Percentiles rank a stretch among this genome's conserved stretches.
These are phyloP conservation scores for Monilinia vaccinii-corymbosi DNA, from an alignment of 2,329 filamentous ascomycete genomes.

Conservation along the genomic window DNA sequence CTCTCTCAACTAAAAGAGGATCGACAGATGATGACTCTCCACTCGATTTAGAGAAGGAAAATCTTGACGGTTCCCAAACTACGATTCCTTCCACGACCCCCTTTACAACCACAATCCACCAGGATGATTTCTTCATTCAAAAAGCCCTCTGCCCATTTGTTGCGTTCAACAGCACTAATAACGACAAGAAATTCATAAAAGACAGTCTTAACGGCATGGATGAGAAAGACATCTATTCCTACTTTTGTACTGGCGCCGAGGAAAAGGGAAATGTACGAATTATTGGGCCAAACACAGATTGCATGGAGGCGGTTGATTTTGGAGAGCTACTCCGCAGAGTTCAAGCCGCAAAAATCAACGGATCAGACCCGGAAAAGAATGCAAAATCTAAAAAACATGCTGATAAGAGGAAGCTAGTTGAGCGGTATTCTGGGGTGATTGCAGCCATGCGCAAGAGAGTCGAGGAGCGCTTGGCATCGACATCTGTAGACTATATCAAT, in stretches of 20 bases:
- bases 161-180: neutral
- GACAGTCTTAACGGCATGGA: neutral
- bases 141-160: constrained; percentile 11
- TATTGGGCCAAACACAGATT: constrained; percentile 15
- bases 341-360: neutral
- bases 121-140: constrained; percentile 20
- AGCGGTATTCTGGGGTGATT: constrained; percentile 2
- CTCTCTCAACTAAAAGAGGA: neutral
- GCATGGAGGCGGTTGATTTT: constrained; percentile 17
- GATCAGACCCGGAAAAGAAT: neutral
- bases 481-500: neutral
- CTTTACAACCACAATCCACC: constrained; percentile 11
- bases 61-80: neutral
- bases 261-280: neutral
- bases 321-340: constrained; percentile 1
- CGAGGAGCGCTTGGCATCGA: too few relatives aligned
- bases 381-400: neutral
- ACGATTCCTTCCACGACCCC: neutral
- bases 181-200: constrained; percentile 10
- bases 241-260: neutral
- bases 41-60: too few relatives aligned
- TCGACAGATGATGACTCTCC: neutral
- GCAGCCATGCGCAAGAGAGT: neutral
- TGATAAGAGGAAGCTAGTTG: neutral
- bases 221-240: constrained; percentile 4